Conservation (phyloP, 2,329 filamentous ascomycete genomes). For the Monascus ruber region DNA sequence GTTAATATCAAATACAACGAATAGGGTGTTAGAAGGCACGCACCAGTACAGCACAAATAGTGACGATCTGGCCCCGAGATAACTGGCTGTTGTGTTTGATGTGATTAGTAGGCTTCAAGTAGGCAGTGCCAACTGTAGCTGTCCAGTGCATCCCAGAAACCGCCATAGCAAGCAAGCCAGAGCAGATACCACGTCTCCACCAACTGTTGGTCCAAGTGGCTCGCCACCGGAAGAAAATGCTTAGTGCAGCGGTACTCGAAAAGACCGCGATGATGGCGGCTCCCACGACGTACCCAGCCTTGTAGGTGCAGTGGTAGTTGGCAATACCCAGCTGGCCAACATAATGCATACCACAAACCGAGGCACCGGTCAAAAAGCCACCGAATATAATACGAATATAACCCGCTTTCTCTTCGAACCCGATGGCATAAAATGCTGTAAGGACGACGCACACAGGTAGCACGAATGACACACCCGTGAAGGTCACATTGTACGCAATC, state of each 20-base stretch:
- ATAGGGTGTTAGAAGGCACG: constrained; percentile 14
- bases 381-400: constrained; percentile 50
- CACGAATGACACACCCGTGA: constrained; percentile 68
- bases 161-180: constrained; percentile 56
- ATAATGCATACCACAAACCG: constrained; percentile 80
- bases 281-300: constrained; percentile 49
- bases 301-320: constrained; percentile 61
- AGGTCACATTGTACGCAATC: constrained; percentile 60
- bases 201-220: constrained; percentile 66
- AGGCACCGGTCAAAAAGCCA: constrained; percentile 59
- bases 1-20: constrained; percentile 3
- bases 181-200: constrained; percentile 61
- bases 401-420: constrained; percentile 46
- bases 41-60: constrained; percentile 62
- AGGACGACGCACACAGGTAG: constrained; percentile 66
- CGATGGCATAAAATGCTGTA: constrained; percentile 59
- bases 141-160: constrained; percentile 87
- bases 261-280: constrained; percentile 61
- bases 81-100: constrained; percentile 29
- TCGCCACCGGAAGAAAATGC: constrained; percentile 66
- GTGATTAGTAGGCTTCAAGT: constrained; percentile 44
- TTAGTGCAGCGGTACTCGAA: constrained; percentile 58
- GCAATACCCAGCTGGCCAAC: constrained; percentile 71
- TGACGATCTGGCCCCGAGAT: constrained; percentile 55
- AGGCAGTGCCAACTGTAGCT: constrained; percentile 59